phyloP scores from a whole-genome alignment of 2,329 filamentous ascomycete genomes.

The Venturiaceae sp. region DNA sequence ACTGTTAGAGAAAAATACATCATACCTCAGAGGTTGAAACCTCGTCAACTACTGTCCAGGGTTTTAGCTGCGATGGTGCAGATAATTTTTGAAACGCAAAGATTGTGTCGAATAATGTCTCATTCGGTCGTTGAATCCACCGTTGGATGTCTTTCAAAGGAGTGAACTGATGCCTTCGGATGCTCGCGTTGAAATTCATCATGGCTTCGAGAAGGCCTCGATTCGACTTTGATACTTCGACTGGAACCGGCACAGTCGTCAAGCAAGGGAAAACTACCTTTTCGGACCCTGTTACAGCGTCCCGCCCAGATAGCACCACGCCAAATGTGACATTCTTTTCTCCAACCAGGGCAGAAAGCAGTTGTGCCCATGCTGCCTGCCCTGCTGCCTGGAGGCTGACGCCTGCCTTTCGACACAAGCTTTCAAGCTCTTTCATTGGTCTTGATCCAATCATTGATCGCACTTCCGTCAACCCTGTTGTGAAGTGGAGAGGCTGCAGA shows the following conservation, averaged over 20 bases:
- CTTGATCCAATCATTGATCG: not conserved
- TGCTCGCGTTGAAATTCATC: conserved; percentile 53
- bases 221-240: conserved; percentile 46
- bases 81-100: conserved; percentile 67
- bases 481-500: conserved; percentile 51
- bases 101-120: conserved; percentile 70
- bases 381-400: conserved; percentile 67
- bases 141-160: conserved; percentile 64
- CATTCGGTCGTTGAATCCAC: conserved; percentile 56
- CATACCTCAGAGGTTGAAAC: conserved; percentile 55
- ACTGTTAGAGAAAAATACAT: conserved; percentile 2
- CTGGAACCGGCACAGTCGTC: conserved; percentile 65
- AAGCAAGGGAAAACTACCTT: conserved; percentile 66
- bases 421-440: conserved; percentile 40
- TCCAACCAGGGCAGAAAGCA: conserved; percentile 69
- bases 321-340: conserved; percentile 70
- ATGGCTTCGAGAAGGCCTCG: conserved; percentile 49
- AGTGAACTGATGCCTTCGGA: conserved; percentile 62
- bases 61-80: conserved; percentile 10
- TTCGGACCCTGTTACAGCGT: conserved; percentile 37
- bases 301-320: conserved; percentile 66
- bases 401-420: conserved; percentile 45
- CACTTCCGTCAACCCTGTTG: not conserved
- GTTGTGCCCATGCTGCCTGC: conserved; percentile 67
- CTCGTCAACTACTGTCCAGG: conserved; percentile 57